Evolutionary conservation across 371 early-diverging fungal genomes (phyloP).

Genomic region (Mucor piriformis): DNA sequence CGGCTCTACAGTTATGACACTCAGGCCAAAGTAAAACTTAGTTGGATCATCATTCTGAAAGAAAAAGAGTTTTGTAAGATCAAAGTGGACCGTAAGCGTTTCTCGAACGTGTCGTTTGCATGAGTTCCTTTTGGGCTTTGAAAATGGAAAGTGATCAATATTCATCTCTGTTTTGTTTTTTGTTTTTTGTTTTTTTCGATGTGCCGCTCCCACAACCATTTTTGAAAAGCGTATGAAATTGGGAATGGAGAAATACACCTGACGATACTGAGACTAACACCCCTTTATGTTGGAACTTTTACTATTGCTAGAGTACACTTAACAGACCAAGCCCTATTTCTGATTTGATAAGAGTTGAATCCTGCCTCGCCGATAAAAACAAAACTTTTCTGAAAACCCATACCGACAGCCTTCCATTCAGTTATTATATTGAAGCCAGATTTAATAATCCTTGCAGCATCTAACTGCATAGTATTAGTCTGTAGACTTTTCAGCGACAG

Average conservation of each 20-base stretch:
- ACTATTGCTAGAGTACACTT: conserved; percentile 7
- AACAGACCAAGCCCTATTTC: conserved; percentile 16
- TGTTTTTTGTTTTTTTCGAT: background rate
- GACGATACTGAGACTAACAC: conserved; percentile 12
- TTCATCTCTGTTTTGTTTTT: conserved; percentile 1
- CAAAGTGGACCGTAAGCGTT: conserved; percentile 4
- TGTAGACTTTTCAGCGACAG: conserved; percentile 4
- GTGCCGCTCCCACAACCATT: background rate
- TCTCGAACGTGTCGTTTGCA: conserved; percentile 3
- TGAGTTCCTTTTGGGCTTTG: conserved; percentile 11
- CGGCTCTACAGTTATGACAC: conserved; percentile 1
- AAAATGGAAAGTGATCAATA: conserved; percentile 12
- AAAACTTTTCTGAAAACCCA: background rate
- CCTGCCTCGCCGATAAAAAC: conserved; percentile 14
- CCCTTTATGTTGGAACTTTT: conserved; percentile 8
- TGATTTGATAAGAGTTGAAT: conserved; percentile 14
- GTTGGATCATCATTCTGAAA: conserved; percentile 3
- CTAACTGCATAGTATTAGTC: conserved; percentile 7
- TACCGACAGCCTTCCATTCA: conserved; percentile 11
- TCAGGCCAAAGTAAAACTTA: background rate
- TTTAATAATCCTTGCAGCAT: conserved; percentile 4
- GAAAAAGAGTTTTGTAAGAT: conserved; percentile 3
- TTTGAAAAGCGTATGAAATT: conserved; percentile 5
- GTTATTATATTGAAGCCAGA: conserved; percentile 3
- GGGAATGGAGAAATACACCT: conserved; percentile 11